phyloP scores from a whole-genome alignment of 352 stramenopile species.

The Phytophthora europaea region DNA sequence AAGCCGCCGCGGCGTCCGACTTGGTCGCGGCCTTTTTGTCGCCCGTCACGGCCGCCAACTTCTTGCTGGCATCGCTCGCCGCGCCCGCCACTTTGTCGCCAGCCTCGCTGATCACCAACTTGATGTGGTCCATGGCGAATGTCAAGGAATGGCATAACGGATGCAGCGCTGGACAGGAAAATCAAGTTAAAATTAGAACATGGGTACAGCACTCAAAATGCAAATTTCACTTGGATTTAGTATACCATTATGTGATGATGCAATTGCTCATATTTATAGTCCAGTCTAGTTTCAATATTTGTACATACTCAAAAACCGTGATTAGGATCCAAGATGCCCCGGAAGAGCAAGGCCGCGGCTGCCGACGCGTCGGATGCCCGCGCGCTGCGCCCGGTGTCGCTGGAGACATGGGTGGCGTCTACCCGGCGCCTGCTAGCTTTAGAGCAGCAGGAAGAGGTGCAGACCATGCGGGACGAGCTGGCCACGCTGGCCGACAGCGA shows the following conservation, averaged over 20 bases:
- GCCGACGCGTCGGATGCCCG: not conserved
- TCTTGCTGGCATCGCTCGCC: slow-evolving; percentile 51
- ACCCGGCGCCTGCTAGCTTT: slow-evolving; percentile 58
- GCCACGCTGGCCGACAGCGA: slow-evolving; percentile 54
- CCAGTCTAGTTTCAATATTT: not conserved
- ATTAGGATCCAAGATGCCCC: slow-evolving; percentile 20
- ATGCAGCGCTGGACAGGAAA: slow-evolving; percentile 10
- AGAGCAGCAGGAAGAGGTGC: slow-evolving; percentile 78
- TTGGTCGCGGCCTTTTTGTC: slow-evolving; percentile 37
- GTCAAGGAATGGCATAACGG: slow-evolving; percentile 33
- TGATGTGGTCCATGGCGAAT: slow-evolving; percentile 78
- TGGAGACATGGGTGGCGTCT: slow-evolving; percentile 68
- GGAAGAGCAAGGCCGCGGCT: slow-evolving; percentile 10
- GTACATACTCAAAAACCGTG: not conserved
- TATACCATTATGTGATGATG: not conserved
- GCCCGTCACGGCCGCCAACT: slow-evolving; percentile 35
- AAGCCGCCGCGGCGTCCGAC: not conserved
- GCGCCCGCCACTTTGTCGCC: slow-evolving; percentile 53
- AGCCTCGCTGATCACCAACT: slow-evolving; percentile 69
- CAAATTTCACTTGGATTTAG: not conserved
- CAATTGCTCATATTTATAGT: not conserved
- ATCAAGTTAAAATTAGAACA: slow-evolving; percentile 8
- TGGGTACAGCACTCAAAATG: not conserved
- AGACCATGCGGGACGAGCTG: slow-evolving; percentile 62
- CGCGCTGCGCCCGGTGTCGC: slow-evolving; percentile 29